These are phyloP conservation scores for Codiaeum variegatum DNA, from an alignment of 441 rosid genomes.

Conservation along the genomic window DNA sequence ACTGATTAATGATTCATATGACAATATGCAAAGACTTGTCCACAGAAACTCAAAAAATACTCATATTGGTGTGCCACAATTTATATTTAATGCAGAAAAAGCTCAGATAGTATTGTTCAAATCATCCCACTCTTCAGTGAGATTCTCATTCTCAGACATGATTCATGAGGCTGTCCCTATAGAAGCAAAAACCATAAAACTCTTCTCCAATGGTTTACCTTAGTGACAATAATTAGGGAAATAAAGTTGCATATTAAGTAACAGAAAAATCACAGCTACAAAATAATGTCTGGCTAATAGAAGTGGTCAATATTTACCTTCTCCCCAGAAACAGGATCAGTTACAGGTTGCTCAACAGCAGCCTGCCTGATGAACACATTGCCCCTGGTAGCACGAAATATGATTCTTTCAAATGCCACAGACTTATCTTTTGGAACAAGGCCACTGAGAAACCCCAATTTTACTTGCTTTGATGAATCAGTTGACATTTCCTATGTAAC, in stretches of 20 bases:
- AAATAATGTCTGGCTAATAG: background rate
- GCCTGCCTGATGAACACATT: constrained; percentile 71
- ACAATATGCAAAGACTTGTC: background rate
- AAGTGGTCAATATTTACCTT: constrained; percentile 43
- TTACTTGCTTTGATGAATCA: constrained; percentile 84
- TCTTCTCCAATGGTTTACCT: background rate
- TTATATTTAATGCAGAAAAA: background rate
- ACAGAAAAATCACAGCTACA: background rate
- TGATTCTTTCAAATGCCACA: constrained; percentile 82
- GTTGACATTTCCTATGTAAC: constrained; percentile 49
- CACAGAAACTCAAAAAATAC: background rate
- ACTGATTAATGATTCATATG: background rate
- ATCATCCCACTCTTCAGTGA: background rate
- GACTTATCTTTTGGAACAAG: constrained; percentile 83
- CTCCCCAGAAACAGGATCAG: constrained; percentile 82
- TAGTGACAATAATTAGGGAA: background rate
- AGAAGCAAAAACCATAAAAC: constrained; percentile 8
- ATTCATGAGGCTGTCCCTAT: background rate
- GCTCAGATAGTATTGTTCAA: background rate
- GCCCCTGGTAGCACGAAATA: constrained; percentile 98
- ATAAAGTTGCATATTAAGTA: background rate
- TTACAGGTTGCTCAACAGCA: constrained; percentile 63
- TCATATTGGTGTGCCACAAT: background rate
- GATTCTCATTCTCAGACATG: constrained; percentile 6
- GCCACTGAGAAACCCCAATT: constrained; percentile 77